Conservation (phyloP, 805 yeast genomes). For the Candida parachauliodes region DNA sequence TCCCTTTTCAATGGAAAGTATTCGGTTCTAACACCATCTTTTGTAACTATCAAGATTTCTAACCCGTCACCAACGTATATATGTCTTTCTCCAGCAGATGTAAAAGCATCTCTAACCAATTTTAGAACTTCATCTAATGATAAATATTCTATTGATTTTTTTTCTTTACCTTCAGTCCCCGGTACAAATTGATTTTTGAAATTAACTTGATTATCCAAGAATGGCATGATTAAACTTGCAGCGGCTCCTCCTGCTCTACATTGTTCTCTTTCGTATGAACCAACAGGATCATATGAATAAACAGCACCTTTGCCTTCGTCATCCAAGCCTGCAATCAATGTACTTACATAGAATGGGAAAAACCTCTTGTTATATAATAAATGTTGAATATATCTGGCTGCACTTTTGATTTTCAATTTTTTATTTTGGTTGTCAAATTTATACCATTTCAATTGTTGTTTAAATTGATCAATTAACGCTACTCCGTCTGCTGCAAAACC, state of each 20-base stretch:
- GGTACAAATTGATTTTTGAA: conserved; percentile 92
- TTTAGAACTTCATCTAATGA: conserved; percentile 79
- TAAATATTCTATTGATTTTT: conserved; percentile 60
- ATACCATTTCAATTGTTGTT: conserved; percentile 79
- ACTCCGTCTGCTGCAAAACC: conserved; percentile 96
- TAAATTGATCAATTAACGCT: conserved; percentile 74
- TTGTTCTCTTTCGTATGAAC: conserved; percentile 95
- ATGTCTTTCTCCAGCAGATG: conserved; percentile 97
- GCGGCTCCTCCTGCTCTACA: conserved; percentile 99
- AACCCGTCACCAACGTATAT: conserved; percentile 97
- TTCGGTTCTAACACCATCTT: conserved; percentile 85
- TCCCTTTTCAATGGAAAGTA: conserved; percentile 86
- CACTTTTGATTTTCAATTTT: conserved; percentile 61
- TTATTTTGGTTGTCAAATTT: conserved; percentile 80
- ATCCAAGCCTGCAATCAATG: conserved; percentile 91
- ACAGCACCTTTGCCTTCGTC: conserved; percentile 91
- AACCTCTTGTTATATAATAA: conserved; percentile 87
- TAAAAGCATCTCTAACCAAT: conserved; percentile 88
- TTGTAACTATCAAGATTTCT: conserved; percentile 85
- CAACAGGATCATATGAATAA: conserved; percentile 96
- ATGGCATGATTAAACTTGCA: conserved; percentile 93
- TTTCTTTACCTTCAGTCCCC: conserved; percentile 61
- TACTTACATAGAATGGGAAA: conserved; percentile 95
- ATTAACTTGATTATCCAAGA: conserved; percentile 94
- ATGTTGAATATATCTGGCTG: conserved; percentile 90